A percentile compares a stretch with the other conserved stretches of the same genome.
These are phyloP conservation scores for Boletus reticuloceps DNA, from an alignment of 768 basidiomycete species.

Conservation along the genomic window DNA sequence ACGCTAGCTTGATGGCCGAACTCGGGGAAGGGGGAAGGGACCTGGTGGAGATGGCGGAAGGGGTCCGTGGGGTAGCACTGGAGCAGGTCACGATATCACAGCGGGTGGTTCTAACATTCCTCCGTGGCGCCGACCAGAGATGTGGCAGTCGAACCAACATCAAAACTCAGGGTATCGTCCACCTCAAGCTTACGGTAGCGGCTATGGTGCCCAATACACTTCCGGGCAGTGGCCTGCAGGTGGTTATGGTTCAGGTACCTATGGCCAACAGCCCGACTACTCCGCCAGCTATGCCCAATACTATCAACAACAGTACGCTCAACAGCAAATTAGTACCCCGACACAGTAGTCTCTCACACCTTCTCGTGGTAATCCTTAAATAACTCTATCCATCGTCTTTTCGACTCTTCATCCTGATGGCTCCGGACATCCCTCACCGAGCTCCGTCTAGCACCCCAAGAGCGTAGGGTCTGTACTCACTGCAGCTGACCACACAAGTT, in stretches of 20 bases:
- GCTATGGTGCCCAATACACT: slow-evolving; percentile 44
- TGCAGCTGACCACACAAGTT: slow-evolving; percentile 33
- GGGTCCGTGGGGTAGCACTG: slow-evolving; percentile 62
- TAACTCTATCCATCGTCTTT: slow-evolving; percentile 15
- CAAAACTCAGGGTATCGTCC: slow-evolving; percentile 65
- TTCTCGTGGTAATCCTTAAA: slow-evolving; percentile 27
- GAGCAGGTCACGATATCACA: slow-evolving; percentile 55
- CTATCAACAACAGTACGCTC: slow-evolving; percentile 85
- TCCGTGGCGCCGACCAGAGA: slow-evolving; percentile 89
- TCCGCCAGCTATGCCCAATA: slow-evolving; percentile 77
- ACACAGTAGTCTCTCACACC: slow-evolving; percentile 25
- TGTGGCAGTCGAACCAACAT: slow-evolving; percentile 67
- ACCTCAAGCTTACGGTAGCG: slow-evolving; percentile 57
- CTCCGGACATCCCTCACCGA: slow-evolving; percentile 13
- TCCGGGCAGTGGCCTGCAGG: slow-evolving; percentile 37
- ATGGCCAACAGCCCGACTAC: slow-evolving; percentile 60
- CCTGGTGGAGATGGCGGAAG: slow-evolving; percentile 52
- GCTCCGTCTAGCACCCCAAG: slow-evolving; percentile 21
- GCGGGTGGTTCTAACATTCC: slow-evolving; percentile 75
- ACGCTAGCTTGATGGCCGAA: slow-evolving; percentile 96
- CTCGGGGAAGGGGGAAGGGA: slow-evolving; percentile 78
- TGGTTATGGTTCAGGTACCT: slow-evolving; percentile 30
- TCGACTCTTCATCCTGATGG: slow-evolving; percentile 18
- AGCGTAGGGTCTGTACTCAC: slow-evolving; percentile 34
- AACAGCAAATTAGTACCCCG: slow-evolving; percentile 60